These are phyloP conservation scores for Fusarium torreyae DNA, from an alignment of 2,329 filamentous ascomycete genomes.

Conservation along the genomic window DNA sequence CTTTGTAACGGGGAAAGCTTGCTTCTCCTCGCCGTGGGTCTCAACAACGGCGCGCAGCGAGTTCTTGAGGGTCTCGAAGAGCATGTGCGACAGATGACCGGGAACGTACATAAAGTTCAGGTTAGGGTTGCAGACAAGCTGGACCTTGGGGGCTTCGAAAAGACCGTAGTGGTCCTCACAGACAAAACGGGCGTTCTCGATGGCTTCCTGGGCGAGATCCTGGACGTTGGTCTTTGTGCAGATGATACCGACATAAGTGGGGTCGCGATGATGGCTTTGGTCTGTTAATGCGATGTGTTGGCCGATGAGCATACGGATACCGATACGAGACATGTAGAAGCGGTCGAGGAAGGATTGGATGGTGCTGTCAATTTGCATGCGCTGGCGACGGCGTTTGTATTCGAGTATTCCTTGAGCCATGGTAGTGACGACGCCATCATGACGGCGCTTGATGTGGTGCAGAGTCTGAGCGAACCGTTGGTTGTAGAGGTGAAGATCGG, in stretches of 20 bases:
- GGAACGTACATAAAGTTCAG: slow-evolving; percentile 99
- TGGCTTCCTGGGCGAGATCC: slow-evolving; percentile 95
- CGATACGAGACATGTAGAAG: slow-evolving; percentile 99
- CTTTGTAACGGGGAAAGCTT: slow-evolving; percentile 96
- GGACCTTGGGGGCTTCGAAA: slow-evolving; percentile 96
- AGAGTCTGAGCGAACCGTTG: slow-evolving; percentile 89
- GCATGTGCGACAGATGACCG: slow-evolving; percentile 98
- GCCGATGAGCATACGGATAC: slow-evolving; percentile 98
- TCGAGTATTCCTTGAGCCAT: slow-evolving; percentile 98
- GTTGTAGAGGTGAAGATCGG: slow-evolving; percentile 95
- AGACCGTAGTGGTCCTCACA: slow-evolving; percentile 99
- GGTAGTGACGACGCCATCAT: slow-evolving; percentile 97
- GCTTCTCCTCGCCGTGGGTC: slow-evolving; percentile 92
- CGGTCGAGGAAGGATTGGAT: slow-evolving; percentile 98
- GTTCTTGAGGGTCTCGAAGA: slow-evolving; percentile 99
- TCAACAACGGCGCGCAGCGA: slow-evolving; percentile 97
- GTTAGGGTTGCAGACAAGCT: slow-evolving; percentile 94
- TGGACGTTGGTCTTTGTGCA: slow-evolving; percentile 98
- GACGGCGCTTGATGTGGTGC: slow-evolving; percentile 93
- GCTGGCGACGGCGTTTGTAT: slow-evolving; percentile 95
- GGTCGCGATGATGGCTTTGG: slow-evolving; percentile 89
- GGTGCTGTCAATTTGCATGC: slow-evolving; percentile 98
- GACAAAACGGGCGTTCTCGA: slow-evolving; percentile 98
- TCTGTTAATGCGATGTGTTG: slow-evolving; percentile 98
- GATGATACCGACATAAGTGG: slow-evolving; percentile 97